Conservation (phyloP, 345 rosid species). For the Euphorbia tirucalli region DNA sequence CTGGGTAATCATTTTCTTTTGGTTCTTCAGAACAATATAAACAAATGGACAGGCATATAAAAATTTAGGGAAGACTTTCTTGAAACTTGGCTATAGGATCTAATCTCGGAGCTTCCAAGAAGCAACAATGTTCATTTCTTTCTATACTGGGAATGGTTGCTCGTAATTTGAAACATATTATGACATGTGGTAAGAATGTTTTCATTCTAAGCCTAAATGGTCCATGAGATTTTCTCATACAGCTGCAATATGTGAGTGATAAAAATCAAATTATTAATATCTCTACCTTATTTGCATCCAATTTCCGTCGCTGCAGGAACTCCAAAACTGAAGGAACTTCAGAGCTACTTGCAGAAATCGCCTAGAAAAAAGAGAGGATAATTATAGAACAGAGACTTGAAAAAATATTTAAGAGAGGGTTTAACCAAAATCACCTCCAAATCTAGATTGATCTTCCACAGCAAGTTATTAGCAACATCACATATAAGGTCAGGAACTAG, state of each 20-base stretch:
- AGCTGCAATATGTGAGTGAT: background rate
- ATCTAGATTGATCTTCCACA: slow-evolving; percentile 92
- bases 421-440: slow-evolving; percentile 60
- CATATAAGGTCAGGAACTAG: slow-evolving; percentile 87
- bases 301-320: slow-evolving; percentile 84
- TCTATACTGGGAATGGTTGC: background rate
- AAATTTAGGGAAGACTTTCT: slow-evolving; percentile 5
- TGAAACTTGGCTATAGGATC: background rate
- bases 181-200: background rate
- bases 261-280: background rate
- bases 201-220: too few relatives aligned
- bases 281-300: slow-evolving; percentile 85
- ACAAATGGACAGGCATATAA: background rate
- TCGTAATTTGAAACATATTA: background rate
- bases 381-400: slow-evolving; percentile 1
- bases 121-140: background rate
- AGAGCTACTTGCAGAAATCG: slow-evolving; percentile 91
- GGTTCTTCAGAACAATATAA: background rate
- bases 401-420: background rate
- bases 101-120: background rate
- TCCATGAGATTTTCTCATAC: too few relatives aligned
- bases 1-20: background rate
- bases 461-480: slow-evolving; percentile 60
- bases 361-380: slow-evolving; percentile 48
- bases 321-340: slow-evolving; percentile 82